These are phyloP conservation scores for Fusarium sp. DNA, from an alignment of 2,329 filamentous ascomycete genomes.

Conservation along the genomic window DNA sequence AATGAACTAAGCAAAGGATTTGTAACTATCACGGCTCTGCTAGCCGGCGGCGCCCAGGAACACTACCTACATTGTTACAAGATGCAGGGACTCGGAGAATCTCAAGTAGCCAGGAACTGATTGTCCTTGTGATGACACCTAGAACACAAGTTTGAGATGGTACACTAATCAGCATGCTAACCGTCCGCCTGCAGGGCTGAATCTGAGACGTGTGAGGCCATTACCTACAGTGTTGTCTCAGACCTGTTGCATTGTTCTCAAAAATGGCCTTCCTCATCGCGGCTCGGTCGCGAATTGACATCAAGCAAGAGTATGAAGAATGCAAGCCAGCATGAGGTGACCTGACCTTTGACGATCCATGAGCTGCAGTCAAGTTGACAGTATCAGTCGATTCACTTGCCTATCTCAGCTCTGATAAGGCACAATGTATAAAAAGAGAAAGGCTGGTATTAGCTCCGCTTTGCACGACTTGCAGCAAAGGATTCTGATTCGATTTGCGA, in stretches of 20 bases:
- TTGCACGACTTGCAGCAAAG: conserved; percentile 39
- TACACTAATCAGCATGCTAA: conserved; percentile 31
- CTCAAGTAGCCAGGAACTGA: conserved; percentile 19
- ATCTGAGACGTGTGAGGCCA: conserved; percentile 40
- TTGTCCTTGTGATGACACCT: conserved; percentile 25
- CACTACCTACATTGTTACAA: not conserved
- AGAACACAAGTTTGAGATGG: conserved; percentile 4
- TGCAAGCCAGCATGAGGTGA: conserved; percentile 1
- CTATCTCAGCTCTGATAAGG: conserved; percentile 34
- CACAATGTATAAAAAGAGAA: conserved; percentile 1
- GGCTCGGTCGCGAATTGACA: not conserved
- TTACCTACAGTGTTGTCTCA: conserved; percentile 19
- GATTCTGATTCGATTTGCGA: conserved; percentile 40
- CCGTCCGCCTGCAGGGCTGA: conserved; percentile 24
- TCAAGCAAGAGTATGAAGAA: not conserved
- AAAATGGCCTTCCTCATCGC: not conserved
- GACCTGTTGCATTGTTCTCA: not conserved
- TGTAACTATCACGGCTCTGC: not conserved
- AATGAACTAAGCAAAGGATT: not conserved
- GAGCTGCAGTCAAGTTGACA: conserved; percentile 11
- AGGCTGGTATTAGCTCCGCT: conserved; percentile 27
- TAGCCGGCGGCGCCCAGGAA: not conserved
- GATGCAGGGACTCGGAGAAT: conserved; percentile 39
- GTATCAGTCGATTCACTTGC: conserved; percentile 24
- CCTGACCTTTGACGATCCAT: not conserved